Base-by-base conservation (phyloP, 208 protist genomes). In the Crithidia bombi region DNA sequence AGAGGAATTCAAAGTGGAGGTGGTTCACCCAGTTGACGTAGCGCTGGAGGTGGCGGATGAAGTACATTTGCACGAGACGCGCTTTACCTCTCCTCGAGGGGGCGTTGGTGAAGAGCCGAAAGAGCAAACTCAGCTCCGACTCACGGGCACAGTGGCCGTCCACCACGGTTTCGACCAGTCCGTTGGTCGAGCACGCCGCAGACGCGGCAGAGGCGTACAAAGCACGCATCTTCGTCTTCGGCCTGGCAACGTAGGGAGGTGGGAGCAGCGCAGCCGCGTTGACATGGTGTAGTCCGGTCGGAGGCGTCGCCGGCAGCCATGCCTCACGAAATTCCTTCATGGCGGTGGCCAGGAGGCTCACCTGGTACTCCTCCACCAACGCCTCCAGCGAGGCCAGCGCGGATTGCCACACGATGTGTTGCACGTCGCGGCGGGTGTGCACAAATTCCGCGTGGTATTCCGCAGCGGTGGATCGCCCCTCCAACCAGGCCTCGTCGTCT, bases 1-100 rank as follows among this genome's bases (percentile, higher is more conserved):
- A 92, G n/a, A 82, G 49, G 14, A 64, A 23, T 51, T 91, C 75
- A 66, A 91, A 94, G 23, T 70, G 21, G n/a, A 72, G 32, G 69
- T 89, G 74, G 32, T 78, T 56, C 32, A 87, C 49, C 44, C 59
- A 54, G 25, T 59, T 68, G 26, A 70, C 14, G 65, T 92, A 77
- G 44, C 75, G 46, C 59, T 70, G 44, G 5, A 79, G 56, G 35
- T 81, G 64, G 32, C 65, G 54, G 28, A 50, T 30, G 47, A 80
- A 83, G 57, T 81, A 81, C 1, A 35, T 43, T 14, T 55, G 66
- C 36, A 64, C n/a, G 9, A 82, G 50, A 41, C 25, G 1, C 9
- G 17, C 52, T 15, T 43, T 56, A 2, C 46, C 32, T 6, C 19
- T 33, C 21, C 26, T 41, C 9, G 58, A 55, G 12, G 57, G 68